These are phyloP conservation scores for Suillus discolor DNA, from an alignment of 768 basidiomycete genomes.

Conservation along the genomic window DNA sequence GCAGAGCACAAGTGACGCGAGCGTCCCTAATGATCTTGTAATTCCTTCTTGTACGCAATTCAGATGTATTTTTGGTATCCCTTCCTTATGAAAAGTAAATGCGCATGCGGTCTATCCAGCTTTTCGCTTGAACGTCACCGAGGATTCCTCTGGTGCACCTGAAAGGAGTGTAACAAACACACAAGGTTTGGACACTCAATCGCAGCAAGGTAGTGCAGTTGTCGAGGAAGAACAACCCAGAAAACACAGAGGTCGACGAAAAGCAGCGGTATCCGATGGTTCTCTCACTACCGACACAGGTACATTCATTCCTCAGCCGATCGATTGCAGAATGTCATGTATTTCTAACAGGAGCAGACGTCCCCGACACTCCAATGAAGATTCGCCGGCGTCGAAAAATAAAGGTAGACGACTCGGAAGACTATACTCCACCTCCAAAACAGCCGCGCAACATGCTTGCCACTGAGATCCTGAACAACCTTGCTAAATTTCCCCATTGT, in stretches of 20 bases:
- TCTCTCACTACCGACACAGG: background rate
- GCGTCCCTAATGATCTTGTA: constrained; percentile 1
- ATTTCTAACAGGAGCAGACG: background rate
- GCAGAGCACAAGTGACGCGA: background rate
- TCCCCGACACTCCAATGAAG: background rate
- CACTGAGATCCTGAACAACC: constrained; percentile 68
- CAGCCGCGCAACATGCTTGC: constrained; percentile 58
- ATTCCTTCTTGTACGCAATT: constrained; percentile 6
- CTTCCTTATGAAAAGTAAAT: constrained; percentile 2
- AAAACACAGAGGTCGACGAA: background rate
- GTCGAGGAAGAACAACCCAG: background rate
- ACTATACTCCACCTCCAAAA: constrained; percentile 11
- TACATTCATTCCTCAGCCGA: background rate
- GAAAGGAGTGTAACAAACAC: background rate
- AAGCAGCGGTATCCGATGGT: background rate
- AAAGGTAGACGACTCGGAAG: constrained; percentile 5
- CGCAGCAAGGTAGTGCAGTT: background rate
- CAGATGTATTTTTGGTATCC: background rate
- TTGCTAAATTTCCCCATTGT: constrained; percentile 81
- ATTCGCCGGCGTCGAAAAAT: background rate
- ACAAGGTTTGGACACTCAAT: background rate
- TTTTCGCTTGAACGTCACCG: background rate
- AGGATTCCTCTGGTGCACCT: background rate
- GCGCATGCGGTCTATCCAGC: background rate
- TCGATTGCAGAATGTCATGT: background rate